Base-by-base conservation (phyloP, 2,329 filamentous ascomycete genomes). In the Penicillium psychrosexuale region DNA sequence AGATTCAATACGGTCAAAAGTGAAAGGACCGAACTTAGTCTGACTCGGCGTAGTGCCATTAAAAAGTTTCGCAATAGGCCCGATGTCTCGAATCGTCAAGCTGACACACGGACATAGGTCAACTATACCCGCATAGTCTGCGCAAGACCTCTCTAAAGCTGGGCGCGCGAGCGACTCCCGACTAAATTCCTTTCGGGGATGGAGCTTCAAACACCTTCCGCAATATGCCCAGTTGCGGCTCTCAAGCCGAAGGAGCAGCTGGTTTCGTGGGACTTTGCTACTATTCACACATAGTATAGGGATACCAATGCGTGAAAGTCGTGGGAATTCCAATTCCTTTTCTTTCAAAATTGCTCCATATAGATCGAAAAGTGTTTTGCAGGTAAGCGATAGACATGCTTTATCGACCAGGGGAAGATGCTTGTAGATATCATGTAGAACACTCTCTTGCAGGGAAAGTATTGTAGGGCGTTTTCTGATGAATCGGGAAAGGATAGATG, bases 331-430 rank as follows among this genome's bases (percentile, higher is more conserved):
- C 34, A 53, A 46, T 17, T 38, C 38, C 30, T 49, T 47, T 28
- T 59, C n/a, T 34, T 59, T 59, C 24, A 30, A 7, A 19, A 44
- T 48, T 33, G 42, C 40, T 15, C 42, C 36, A 22, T 42, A 57
- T 37, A 53, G 44, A n/a, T 22, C 22, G 36, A 53, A 59, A 27
- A 61, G 37, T 33, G 27, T 22, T 57, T 59, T 59, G 33, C 54
- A 59, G 54, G 44, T 55, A n/a, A 59, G 59, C 12, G 51, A 40
- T 34, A 59, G 28, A 46, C 56, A 61, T 15, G 47, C 48, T 57
- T 51, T 40, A 36, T 59, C 53, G 38, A 61, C 54, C 22, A 51
- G 51, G 15, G 43, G 28, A 28, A 57, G 47, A 24, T 46, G 31
- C 22, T 57, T 19, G 47, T 51, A 46, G 22, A 57, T 46, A 19